These are phyloP conservation scores for Laburnicola sp. DNA, from an alignment of 2,329 filamentous ascomycete species.

Conservation along the genomic window DNA sequence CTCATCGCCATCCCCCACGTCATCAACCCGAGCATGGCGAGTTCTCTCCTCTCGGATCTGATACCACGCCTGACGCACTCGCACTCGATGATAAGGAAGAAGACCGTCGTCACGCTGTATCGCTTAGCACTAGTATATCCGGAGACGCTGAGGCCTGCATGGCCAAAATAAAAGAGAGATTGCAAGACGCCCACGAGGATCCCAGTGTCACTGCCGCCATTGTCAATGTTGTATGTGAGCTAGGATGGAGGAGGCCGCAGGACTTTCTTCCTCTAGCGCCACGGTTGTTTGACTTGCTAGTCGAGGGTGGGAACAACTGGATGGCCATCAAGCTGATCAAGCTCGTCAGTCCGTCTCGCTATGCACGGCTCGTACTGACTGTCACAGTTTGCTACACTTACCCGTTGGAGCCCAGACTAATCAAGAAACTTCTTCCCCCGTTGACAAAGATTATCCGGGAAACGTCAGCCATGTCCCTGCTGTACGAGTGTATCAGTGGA, in stretches of 20 bases:
- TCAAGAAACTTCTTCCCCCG: slow-evolving; percentile 87
- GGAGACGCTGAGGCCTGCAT: slow-evolving; percentile 86
- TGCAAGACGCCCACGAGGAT: slow-evolving; percentile 89
- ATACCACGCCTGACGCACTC: slow-evolving; percentile 86
- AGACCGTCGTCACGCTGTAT: slow-evolving; percentile 93
- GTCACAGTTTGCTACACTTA: slow-evolving; percentile 84
- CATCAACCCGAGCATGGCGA: slow-evolving; percentile 86
- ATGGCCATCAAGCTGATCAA: slow-evolving; percentile 99
- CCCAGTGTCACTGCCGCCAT: slow-evolving; percentile 93
- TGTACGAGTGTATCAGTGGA: slow-evolving; percentile 98
- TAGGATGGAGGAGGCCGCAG: slow-evolving; percentile 89
- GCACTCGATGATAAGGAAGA: slow-evolving; percentile 84
- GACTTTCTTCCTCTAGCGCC: slow-evolving; percentile 93
- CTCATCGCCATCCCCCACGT: slow-evolving; percentile 91
- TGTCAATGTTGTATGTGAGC: slow-evolving; percentile 93
- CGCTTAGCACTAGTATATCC: slow-evolving; percentile 94
- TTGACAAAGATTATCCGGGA: slow-evolving; percentile 91
- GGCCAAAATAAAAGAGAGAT: slow-evolving; percentile 93
- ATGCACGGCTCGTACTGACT: slow-evolving; percentile 2
- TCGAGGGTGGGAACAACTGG: slow-evolving; percentile 96
- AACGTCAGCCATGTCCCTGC: slow-evolving; percentile 93
- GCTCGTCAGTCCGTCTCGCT: slow-evolving; percentile 61
- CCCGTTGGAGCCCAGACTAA: slow-evolving; percentile 84
- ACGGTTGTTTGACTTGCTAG: slow-evolving; percentile 85
- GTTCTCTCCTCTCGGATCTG: slow-evolving; percentile 84